Percentiles rank a stretch among this genome's conserved stretches.
These are phyloP conservation scores for Thielaviopsis musarum DNA, from an alignment of 2,329 filamentous ascomycete species.

Conservation along the genomic window DNA sequence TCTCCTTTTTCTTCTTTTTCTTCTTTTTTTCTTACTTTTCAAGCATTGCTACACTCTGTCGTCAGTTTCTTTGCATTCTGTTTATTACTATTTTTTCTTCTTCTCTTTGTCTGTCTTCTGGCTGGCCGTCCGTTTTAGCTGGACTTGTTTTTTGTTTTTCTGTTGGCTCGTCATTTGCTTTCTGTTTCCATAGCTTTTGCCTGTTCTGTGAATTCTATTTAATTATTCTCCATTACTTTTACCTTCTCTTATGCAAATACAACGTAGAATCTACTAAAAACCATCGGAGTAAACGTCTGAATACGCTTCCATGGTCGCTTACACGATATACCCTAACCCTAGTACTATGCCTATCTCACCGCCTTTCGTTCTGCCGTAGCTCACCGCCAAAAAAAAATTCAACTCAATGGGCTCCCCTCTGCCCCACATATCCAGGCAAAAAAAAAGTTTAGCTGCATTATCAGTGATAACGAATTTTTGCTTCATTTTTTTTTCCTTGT, in stretches of 20 bases:
- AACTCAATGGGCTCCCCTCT: slow-evolving; percentile 11
- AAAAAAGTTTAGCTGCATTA: slow-evolving; percentile 4
- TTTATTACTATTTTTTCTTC: neutral
- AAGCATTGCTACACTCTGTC: neutral
- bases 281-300: too few relatives aligned
- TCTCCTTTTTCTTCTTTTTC: neutral
- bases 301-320: too few relatives aligned
- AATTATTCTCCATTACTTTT: too few relatives aligned
- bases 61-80: neutral
- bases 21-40: neutral
- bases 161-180: neutral
- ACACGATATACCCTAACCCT: neutral
- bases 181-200: neutral
- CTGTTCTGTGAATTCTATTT: neutral
- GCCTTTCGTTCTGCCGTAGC: slow-evolving; percentile 22
- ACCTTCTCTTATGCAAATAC: neutral
- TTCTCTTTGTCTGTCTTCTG: neutral
- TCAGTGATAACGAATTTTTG: neutral
- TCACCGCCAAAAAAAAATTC: slow-evolving; percentile 31
- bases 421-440: slow-evolving; percentile 7
- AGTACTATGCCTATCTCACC: neutral
- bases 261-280: too few relatives aligned
- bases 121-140: neutral
- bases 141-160: neutral
- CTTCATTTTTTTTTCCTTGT: neutral